These are phyloP conservation scores for Wallacemonas sp. DNA, from an alignment of 208 protist genomes.

Conservation along the genomic window DNA sequence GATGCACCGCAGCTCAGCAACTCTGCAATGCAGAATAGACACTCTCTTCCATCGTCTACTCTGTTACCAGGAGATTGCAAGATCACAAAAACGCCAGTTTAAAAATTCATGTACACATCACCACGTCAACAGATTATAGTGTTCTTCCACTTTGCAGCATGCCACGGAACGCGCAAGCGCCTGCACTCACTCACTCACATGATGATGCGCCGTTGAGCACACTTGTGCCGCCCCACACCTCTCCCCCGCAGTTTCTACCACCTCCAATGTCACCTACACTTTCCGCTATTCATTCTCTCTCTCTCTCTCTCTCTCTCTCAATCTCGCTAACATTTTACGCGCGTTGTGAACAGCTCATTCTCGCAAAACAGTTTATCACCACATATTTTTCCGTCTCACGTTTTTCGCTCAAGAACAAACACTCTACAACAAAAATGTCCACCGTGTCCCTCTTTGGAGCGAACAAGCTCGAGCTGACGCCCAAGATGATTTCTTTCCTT, in stretches of 20 bases:
- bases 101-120: background rate
- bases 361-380: background rate
- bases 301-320: background rate
- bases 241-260: no score
- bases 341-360: background rate
- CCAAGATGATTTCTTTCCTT: constrained; percentile 29
- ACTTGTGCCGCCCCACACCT: no score
- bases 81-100: background rate
- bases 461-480: constrained; percentile 32
- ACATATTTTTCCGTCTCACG: background rate
- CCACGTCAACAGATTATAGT: no score
- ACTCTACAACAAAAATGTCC: constrained; percentile 8
- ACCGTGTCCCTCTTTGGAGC: constrained; percentile 28
- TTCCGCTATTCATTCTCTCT: no score
- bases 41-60: constrained; percentile 10
- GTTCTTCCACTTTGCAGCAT: no score
- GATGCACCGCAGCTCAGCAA: background rate
- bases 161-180: background rate
- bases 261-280: no score
- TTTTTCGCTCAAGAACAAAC: background rate
- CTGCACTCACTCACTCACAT: no score
- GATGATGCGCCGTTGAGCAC: no score
- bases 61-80: constrained; percentile 15
- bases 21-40: constrained; percentile 13
- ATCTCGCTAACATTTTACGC: background rate